Evolutionary conservation across 331 rosid genomes (phyloP).

Genomic region (Telfairia occidentalis): DNA sequence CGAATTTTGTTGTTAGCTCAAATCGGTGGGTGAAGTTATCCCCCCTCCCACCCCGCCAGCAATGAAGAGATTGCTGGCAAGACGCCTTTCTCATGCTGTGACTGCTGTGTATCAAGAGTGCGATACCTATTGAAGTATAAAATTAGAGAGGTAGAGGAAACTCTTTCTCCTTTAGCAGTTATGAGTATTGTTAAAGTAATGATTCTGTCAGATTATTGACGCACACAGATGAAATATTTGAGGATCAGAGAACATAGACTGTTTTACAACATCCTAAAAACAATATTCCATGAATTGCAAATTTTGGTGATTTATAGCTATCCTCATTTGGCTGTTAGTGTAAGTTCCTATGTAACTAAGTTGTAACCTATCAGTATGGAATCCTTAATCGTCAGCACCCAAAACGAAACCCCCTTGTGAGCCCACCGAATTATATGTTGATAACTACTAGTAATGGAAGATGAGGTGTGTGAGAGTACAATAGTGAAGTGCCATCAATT

Average conservation of each 20-base stretch:
- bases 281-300: conserved; percentile 8
- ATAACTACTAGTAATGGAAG: not conserved
- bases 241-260: not conserved
- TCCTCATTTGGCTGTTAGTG: not conserved
- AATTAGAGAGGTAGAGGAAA: conserved; percentile 4
- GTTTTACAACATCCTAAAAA: conserved; percentile 14
- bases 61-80: conserved; percentile 43
- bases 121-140: conserved; percentile 1
- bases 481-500: not conserved
- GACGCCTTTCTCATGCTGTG: conserved; percentile 11
- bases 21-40: conserved; percentile 4
- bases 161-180: conserved; percentile 14
- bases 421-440: not conserved
- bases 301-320: conserved; percentile 6
- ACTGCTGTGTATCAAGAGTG: conserved; percentile 7
- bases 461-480: not conserved
- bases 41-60: no score
- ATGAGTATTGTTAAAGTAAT: conserved; percentile 6
- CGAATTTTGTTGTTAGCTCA: conserved; percentile 6
- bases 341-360: no score
- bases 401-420: not conserved
- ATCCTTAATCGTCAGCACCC: not conserved
- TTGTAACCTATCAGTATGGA: no score
- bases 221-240: not conserved
- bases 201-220: conserved; percentile 2